Percentiles rank a stretch among this genome's conserved stretches.
phyloP scores from a whole-genome alignment of 2,329 filamentous ascomycete species.

The Sporothrix inflata region DNA sequence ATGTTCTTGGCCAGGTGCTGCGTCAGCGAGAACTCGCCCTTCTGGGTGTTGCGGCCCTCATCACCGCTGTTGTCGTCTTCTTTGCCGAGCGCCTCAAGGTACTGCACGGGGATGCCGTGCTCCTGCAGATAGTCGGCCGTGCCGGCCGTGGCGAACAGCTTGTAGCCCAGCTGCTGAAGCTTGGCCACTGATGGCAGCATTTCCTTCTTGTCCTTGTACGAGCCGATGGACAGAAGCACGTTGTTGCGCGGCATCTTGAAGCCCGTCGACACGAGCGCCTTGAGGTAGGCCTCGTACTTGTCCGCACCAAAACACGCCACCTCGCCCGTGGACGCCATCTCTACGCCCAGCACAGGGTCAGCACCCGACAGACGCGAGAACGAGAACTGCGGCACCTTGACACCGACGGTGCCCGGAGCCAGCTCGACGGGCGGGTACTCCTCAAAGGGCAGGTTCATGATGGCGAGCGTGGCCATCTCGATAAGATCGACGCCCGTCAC shows the following conservation, averaged over 20 bases:
- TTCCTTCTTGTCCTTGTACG: slow-evolving; percentile 97
- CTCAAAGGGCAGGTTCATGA: slow-evolving; percentile 79
- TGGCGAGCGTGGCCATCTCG: slow-evolving; percentile 97
- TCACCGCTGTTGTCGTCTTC: slow-evolving; percentile 60
- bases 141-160: slow-evolving; percentile 92
- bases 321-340: slow-evolving; percentile 99
- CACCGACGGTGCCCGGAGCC: slow-evolving; percentile 81
- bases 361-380: slow-evolving; percentile 96
- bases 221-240: slow-evolving; percentile 91
- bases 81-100: slow-evolving; percentile 81
- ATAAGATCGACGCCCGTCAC: slow-evolving; percentile 98
- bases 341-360: slow-evolving; percentile 93
- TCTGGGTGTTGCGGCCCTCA: slow-evolving; percentile 61
- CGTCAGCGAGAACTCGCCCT: slow-evolving; percentile 94
- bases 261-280: slow-evolving; percentile 91
- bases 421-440: slow-evolving; percentile 81
- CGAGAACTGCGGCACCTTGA: slow-evolving; percentile 98
- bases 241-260: slow-evolving; percentile 97
- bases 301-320: slow-evolving; percentile 94
- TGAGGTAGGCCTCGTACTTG: slow-evolving; percentile 97
- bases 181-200: slow-evolving; percentile 92
- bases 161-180: slow-evolving; percentile 88
- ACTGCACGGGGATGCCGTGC: slow-evolving; percentile 89
- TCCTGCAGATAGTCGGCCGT: slow-evolving; percentile 96
- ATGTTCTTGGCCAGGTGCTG: slow-evolving; percentile 97